phyloP scores from a whole-genome alignment of 2,329 filamentous ascomycete genomes.

The Botrytis hyacinthi region DNA sequence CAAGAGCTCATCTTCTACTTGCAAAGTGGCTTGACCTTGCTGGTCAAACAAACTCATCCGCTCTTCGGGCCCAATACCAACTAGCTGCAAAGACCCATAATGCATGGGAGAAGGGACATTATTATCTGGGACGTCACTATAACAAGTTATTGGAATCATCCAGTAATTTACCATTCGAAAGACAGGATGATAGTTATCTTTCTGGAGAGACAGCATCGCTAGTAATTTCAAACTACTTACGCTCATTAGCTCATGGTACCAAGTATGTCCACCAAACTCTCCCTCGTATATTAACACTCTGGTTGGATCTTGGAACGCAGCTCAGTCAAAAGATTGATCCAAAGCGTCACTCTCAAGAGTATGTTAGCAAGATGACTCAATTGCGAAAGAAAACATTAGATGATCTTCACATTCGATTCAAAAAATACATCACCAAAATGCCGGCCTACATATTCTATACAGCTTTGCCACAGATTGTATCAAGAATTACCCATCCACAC shows the following conservation, averaged over 20 bases:
- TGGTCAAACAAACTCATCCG: slow-evolving; percentile 84
- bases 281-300: slow-evolving; percentile 86
- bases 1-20: slow-evolving; percentile 79
- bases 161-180: slow-evolving; percentile 69
- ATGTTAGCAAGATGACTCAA: slow-evolving; percentile 52
- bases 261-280: slow-evolving; percentile 97
- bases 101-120: slow-evolving; percentile 95
- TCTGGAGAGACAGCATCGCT: slow-evolving; percentile 83
- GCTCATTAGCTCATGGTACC: slow-evolving; percentile 81
- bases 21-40: slow-evolving; percentile 96
- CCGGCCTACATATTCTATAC: slow-evolving; percentile 79
- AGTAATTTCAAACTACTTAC: slow-evolving; percentile 89
- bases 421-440: slow-evolving; percentile 72
- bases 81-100: slow-evolving; percentile 68
- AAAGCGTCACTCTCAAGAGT: slow-evolving; percentile 46
- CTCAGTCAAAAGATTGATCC: slow-evolving; percentile 59
- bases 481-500: slow-evolving; percentile 89
- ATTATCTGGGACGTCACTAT: slow-evolving; percentile 95
- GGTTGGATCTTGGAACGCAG: slow-evolving; percentile 85
- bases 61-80: slow-evolving; percentile 79
- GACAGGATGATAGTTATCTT: slow-evolving; percentile 73
- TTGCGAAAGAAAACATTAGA: slow-evolving; percentile 65
- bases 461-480: slow-evolving; percentile 86
- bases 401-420: slow-evolving; percentile 69
- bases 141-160: slow-evolving; percentile 93